Base-by-base conservation (phyloP, 2,329 filamentous ascomycete species). In the Rasamsonia emersonii region DNA sequence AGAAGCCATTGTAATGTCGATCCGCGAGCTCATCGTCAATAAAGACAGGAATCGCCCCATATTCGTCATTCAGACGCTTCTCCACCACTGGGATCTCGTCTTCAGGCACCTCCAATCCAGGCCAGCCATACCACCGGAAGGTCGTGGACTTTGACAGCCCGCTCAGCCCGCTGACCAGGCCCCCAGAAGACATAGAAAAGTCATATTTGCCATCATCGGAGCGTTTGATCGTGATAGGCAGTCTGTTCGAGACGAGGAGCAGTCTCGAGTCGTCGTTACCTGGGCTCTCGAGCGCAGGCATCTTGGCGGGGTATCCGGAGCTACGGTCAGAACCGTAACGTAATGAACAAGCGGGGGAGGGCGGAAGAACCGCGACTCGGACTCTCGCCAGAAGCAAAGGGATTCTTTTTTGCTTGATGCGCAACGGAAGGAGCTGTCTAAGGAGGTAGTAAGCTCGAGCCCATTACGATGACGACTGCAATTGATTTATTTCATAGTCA, bases 41-140 rank as follows among this genome's bases (percentile, higher is more conserved):
- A 57, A 95, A 95, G 33, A 98, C 82, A 1, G 91, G 89, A 24
- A 93, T 77, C 5, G 89, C 88, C 46, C 82, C 79, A 60, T 93
- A 88, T 50, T 95, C 82, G 14, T 91, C 78, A 63, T 85, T 83
- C 52, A 96, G 67, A 42, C 82, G 77, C 52, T 81, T 71, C 53
- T 77, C 81, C 58, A 98, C 78, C 35, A 72, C 70, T 2, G 73
- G 68, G 25, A 84, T 73, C 59, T 96, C 89, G 34, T 77, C 73
- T 42, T 93, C 84, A 23, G 89, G 89, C 4, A 96, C 78, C 59
- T 96, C 86, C 29, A 94, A 65, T 21, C 91, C 91, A 1, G 91
- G 88, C 89, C 91, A 96, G 46, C 91, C 91, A 62, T 96, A 96
- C 91, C 91, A 98, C 60, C 91, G 84, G 62, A 96, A 96, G 46